Base-by-base conservation (phyloP, 106 monocot genomes). In the Dendrobium officinale region DNA sequence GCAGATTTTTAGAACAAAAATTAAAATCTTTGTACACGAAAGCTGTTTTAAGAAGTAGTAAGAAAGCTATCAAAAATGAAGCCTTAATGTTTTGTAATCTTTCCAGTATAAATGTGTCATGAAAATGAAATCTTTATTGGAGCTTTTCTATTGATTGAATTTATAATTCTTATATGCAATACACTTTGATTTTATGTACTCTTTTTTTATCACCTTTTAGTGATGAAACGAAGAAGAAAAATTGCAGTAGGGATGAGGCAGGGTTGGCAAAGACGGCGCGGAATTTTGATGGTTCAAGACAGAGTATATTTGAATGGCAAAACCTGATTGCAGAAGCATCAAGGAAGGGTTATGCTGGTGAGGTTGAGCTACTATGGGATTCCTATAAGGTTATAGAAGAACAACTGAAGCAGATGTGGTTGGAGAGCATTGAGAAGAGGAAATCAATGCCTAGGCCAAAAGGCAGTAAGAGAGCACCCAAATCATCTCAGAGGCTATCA, bases 401-500 rank as follows among this genome's bases (percentile, higher is more conserved):
- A 79, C 87, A 94, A 66, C 73, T 98, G 67, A 82, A 84, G 82
- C 75, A 79, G 75, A 86, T 89, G 67, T 92, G 94, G 96, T 13
- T 87, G 58, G 84, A 94, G 80, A 89, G 92, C 79, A 20, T 94
- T 79, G 89, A 98, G 81, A 89, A 82, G 73, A 90, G 92, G 33
- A 89, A 86, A 82, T 73, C 77, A 16, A 84, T 81, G 86, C 84
- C 86, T 3, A 85, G 89, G 51, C 83, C 75, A 2, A 90, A 87
- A 78, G 89, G 88, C 45, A 89, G 87, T 82, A 92, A 88, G 77
- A 81, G 92, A 78, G 91, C 92, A 29, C 94, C 94, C 42, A 94
- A 98, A 82, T 91, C 97, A 94, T 98, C 72, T 91, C 97, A 42
- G 92, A 91, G 82, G 86, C 97, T 24, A 98, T 98, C 78, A 81